Conservation (phyloP, 202 grass and related monocot species). For the Digitaria exilis region DNA sequence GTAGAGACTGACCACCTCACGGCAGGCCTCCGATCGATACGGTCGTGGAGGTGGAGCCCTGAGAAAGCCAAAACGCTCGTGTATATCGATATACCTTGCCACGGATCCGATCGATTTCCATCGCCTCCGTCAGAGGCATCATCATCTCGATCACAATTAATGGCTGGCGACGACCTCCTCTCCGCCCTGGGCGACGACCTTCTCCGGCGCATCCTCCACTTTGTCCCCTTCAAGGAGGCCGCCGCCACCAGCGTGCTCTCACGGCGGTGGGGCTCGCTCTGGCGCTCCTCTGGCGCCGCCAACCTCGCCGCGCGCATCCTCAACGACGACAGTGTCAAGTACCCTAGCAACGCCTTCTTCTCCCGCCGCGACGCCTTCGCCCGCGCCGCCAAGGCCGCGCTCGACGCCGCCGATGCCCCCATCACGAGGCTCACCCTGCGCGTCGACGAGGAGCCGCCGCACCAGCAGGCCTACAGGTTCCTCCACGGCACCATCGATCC, state of each 20-base stretch:
- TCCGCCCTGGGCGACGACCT: conserved; percentile 1
- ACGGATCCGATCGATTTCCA: background rate
- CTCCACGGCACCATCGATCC: background rate
- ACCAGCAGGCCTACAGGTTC: background rate
- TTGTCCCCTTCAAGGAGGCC: background rate
- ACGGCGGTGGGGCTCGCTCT: conserved; percentile 15
- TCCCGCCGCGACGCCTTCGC: background rate
- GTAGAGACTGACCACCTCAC: background rate
- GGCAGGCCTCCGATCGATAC: conserved; percentile 19
- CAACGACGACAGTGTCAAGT: too few species aligned
- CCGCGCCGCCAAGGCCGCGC: background rate
- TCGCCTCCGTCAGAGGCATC: too few species aligned
- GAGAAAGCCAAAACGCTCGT: too few species aligned
- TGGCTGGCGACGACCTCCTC: background rate
- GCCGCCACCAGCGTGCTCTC: conserved; percentile 1
- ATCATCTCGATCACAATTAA: background rate
- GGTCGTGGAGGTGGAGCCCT: too few species aligned
- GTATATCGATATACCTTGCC: too few species aligned
- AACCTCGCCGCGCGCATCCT: background rate
- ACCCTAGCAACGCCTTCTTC: background rate
- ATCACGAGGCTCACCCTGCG: background rate
- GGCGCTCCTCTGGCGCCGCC: conserved; percentile 18
- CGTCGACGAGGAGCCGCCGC: background rate
- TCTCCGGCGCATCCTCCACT: background rate
- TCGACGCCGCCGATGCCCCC: background rate